Conservation (phyloP, 331 rosid species). For the Quercus tomentella region DNA sequence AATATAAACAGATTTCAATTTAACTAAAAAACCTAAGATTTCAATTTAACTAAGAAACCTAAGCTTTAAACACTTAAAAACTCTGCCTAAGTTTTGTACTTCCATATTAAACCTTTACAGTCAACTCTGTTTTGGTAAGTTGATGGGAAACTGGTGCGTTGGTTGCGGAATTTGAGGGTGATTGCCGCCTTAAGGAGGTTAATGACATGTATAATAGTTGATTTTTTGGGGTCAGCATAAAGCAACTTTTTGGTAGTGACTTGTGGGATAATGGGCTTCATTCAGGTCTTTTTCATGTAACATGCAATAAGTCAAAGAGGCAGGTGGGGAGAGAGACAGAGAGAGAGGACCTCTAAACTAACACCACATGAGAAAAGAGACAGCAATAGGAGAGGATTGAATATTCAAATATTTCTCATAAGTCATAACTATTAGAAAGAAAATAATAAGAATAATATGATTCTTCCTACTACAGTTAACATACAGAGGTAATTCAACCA, state of each 20-base stretch:
- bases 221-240: constrained; percentile 5
- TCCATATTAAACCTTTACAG: constrained; percentile 24
- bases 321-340: constrained; percentile 25
- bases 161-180: constrained; percentile 10
- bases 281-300: constrained; percentile 18
- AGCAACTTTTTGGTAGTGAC: constrained; percentile 7
- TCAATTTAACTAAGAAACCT: too few relatives aligned
- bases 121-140: constrained; percentile 11
- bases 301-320: constrained; percentile 17
- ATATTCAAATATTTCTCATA: not conserved
- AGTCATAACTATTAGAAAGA: not conserved
- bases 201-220: not conserved
- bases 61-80: too few relatives aligned
- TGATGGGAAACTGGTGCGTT: not conserved
- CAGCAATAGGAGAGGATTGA: not conserved
- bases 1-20: too few relatives aligned
- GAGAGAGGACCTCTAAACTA: constrained; percentile 3
- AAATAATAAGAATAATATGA: not conserved
- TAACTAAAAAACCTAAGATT: too few relatives aligned
- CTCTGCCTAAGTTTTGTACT: too few relatives aligned
- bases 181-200: not conserved
- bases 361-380: not conserved
- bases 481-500: too few relatives aligned
- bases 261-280: not conserved
- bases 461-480: not conserved